Conservation (phyloP, 768 basidiomycete genomes). For the Podaxis mareebaensis region DNA sequence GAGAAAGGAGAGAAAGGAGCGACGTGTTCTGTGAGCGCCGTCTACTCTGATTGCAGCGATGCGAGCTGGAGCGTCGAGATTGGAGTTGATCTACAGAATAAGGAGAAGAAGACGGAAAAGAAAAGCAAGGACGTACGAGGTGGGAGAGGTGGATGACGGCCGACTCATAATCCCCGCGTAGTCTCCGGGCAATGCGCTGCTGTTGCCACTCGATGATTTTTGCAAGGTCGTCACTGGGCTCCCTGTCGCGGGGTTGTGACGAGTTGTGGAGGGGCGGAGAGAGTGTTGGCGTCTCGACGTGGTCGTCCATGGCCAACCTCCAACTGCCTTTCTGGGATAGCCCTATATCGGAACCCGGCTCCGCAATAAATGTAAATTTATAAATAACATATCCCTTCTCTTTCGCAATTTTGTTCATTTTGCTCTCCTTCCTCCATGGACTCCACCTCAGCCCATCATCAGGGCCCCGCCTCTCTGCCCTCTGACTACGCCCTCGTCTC, state of each 20-base stretch:
- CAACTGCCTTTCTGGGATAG: slow-evolving; percentile 5
- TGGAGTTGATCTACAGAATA: slow-evolving; percentile 57
- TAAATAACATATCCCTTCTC: too few species aligned
- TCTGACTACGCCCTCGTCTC: slow-evolving; percentile 68
- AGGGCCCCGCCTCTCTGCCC: slow-evolving; percentile 42
- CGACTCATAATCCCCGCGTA: slow-evolving; percentile 79
- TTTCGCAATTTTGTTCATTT: not conserved
- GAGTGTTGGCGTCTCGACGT: slow-evolving; percentile 11
- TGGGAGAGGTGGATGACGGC: slow-evolving; percentile 62
- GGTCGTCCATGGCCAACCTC: slow-evolving; percentile 17
- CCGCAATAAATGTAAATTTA: too few species aligned
- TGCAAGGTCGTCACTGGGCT: slow-evolving; percentile 52
- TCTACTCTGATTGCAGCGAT: slow-evolving; percentile 83
- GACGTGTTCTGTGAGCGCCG: slow-evolving; percentile 72
- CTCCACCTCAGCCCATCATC: too few species aligned
- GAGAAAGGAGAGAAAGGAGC: slow-evolving; percentile 77
- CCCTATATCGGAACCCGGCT: not conserved
- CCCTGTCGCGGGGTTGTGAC: slow-evolving; percentile 53
- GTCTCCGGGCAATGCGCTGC: slow-evolving; percentile 64
- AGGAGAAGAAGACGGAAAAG: not conserved
- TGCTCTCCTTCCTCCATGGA: slow-evolving; percentile 16
- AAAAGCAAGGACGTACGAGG: slow-evolving; percentile 56
- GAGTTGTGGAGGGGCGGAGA: slow-evolving; percentile 55
- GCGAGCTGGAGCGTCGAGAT: slow-evolving; percentile 62
- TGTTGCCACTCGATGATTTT: slow-evolving; percentile 72